These are phyloP conservation scores for Colletotrichum ledebouriae DNA, from an alignment of 2,329 filamentous ascomycete genomes.

Conservation along the genomic window DNA sequence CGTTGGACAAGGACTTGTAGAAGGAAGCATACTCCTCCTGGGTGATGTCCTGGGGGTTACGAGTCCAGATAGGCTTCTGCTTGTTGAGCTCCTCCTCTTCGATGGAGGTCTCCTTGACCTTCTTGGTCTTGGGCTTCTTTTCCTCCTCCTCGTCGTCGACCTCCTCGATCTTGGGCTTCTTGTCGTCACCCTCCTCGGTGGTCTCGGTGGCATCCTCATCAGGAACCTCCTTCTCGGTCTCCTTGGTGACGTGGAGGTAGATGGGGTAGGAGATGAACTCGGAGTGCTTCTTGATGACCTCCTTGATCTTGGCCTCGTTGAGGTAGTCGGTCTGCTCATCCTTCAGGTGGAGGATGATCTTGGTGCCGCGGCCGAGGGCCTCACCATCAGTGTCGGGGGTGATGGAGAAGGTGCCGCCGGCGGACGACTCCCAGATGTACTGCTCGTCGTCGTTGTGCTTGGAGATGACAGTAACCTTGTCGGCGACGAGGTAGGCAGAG, in stretches of 20 bases:
- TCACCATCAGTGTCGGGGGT: constrained; percentile 90
- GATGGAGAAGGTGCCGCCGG: constrained; percentile 97
- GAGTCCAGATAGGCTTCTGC: constrained; percentile 99
- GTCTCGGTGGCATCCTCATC: constrained; percentile 87
- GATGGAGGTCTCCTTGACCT: constrained; percentile 97
- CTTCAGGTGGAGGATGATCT: constrained; percentile 99
- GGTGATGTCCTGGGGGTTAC: constrained; percentile 95
- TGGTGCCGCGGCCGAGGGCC: constrained; percentile 92
- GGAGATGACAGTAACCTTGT: constrained; percentile 94
- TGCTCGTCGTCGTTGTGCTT: constrained; percentile 99
- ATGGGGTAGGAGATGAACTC: constrained; percentile 99
- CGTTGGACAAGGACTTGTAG: constrained; percentile 99
- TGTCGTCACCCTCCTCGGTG: constrained; percentile 78
- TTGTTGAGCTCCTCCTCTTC: constrained; percentile 99
- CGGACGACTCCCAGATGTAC: constrained; percentile 99
- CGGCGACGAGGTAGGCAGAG: constrained; percentile 99
- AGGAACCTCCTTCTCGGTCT: constrained; percentile 98
- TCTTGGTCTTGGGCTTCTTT: constrained; percentile 99
- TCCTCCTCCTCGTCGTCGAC: constrained; percentile 89
- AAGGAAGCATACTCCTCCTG: constrained; percentile 98
- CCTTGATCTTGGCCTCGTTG: constrained; percentile 99
- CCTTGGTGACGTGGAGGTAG: constrained; percentile 99
- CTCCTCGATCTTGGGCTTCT: constrained; percentile 97
- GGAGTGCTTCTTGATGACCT: constrained; percentile 99
- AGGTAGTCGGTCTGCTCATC: constrained; percentile 99